Percentiles rank a stretch among this genome's conserved stretches.
Conservation (phyloP, 2,329 filamentous ascomycete species). For the Monosporascus sp. region DNA sequence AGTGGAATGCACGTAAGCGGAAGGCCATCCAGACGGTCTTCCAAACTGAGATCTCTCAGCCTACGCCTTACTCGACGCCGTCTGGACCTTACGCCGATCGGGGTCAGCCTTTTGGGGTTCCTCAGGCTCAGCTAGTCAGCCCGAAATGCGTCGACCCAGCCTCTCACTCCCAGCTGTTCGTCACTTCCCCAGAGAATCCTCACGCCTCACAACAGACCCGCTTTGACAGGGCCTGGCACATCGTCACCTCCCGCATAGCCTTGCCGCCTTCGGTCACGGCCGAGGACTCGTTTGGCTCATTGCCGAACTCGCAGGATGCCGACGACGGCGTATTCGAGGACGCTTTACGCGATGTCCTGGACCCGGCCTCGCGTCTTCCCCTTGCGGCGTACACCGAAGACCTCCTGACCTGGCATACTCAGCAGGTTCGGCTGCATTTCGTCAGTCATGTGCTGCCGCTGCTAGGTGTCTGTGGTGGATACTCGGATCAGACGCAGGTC, state of each 20-base stretch:
- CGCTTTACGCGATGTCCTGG: slow-evolving; percentile 48
- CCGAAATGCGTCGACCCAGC: slow-evolving; percentile 15
- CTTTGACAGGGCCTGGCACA: slow-evolving; percentile 59
- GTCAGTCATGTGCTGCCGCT: slow-evolving; percentile 53
- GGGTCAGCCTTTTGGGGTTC: slow-evolving; percentile 43
- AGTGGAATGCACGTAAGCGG: slow-evolving; percentile 42
- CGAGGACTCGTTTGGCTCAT: slow-evolving; percentile 49
- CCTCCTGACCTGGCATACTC: slow-evolving; percentile 54
- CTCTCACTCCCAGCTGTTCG: slow-evolving; percentile 10
- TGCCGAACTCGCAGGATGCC: slow-evolving; percentile 35
- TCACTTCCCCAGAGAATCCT: slow-evolving; percentile 17
- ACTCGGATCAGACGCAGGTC: slow-evolving; percentile 40
- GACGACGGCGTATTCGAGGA: slow-evolving; percentile 42
- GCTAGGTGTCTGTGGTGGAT: slow-evolving; percentile 41
- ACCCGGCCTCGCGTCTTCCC: slow-evolving; percentile 41
- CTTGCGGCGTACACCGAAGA: slow-evolving; percentile 49
- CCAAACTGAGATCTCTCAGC: slow-evolving; percentile 44
- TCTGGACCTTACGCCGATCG: slow-evolving; percentile 33
- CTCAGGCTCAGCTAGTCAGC: slow-evolving; percentile 19
- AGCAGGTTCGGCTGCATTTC: slow-evolving; percentile 58
- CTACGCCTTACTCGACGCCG: slow-evolving; percentile 39
- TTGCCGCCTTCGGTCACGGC: slow-evolving; percentile 51
- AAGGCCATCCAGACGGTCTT: slow-evolving; percentile 53
- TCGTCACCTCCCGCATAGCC: slow-evolving; percentile 52
- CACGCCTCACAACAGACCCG: slow-evolving; percentile 46